phyloP scores from a whole-genome alignment of 1,284 basidiomycete genomes.

The Athelia psychrophila region DNA sequence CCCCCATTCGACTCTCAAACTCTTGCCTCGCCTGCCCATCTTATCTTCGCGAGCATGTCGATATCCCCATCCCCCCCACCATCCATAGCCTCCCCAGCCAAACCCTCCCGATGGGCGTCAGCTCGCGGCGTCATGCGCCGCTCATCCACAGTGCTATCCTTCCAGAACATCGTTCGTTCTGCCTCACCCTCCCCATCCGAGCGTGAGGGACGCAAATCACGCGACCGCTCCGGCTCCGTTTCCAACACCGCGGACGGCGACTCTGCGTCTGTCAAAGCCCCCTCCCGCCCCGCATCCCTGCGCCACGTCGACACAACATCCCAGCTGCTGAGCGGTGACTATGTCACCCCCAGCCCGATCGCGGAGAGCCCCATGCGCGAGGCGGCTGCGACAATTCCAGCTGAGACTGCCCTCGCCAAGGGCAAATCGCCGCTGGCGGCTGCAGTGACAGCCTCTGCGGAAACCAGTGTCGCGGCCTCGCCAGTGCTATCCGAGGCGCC shows the following conservation, averaged over 20 bases:
- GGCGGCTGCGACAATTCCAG: constrained; percentile 31
- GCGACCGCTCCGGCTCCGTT: background rate
- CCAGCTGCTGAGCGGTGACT: constrained; percentile 8
- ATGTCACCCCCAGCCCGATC: constrained; percentile 43
- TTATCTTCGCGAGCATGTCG: background rate
- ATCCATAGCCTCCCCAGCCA: constrained; percentile 12
- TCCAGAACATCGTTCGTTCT: constrained; percentile 17
- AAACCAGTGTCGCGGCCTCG: background rate
- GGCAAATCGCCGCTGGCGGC: constrained; percentile 23
- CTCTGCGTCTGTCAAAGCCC: constrained; percentile 19
- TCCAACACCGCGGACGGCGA: background rate
- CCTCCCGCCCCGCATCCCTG: constrained; percentile 14
- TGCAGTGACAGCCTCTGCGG: constrained; percentile 11
- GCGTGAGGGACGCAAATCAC: background rate
- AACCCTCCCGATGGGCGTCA: constrained; percentile 25
- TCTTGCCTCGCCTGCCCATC: constrained; percentile 8
- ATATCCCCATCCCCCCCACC: background rate
- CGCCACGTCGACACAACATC: constrained; percentile 24
- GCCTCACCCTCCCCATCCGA: constrained; percentile 27
- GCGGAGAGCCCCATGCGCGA: constrained; percentile 53
- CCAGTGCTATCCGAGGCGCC: background rate
- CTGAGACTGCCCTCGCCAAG: constrained; percentile 11
- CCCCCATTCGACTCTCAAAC: background rate
- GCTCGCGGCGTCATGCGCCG: constrained; percentile 46
- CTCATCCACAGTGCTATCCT: constrained; percentile 44